These are phyloP conservation scores for Rachicladosporium sp. DNA, from an alignment of 2,329 filamentous ascomycete genomes.

Conservation along the genomic window DNA sequence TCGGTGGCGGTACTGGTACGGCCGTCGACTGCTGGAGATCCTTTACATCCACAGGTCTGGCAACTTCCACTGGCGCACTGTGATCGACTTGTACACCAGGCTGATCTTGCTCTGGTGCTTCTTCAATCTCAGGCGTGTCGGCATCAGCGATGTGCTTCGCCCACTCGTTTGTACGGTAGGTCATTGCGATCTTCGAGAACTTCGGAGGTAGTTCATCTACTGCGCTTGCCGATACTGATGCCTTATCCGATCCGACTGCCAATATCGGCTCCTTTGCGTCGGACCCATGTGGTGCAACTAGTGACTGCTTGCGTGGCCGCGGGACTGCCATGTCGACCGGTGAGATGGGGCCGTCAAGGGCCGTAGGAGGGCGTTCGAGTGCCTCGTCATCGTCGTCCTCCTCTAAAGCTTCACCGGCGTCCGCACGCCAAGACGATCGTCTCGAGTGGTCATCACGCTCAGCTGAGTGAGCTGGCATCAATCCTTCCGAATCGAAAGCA, in stretches of 20 bases:
- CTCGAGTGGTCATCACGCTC: too few species aligned
- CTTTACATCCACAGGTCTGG: conserved; percentile 9
- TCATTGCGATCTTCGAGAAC: conserved; percentile 63
- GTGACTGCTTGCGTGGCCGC: background rate
- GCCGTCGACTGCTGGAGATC: conserved; percentile 5
- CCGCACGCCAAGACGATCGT: background rate
- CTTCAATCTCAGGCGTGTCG: conserved; percentile 58
- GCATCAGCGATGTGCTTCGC: conserved; percentile 75
- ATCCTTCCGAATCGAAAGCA: too few species aligned
- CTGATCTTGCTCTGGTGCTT: conserved; percentile 27
- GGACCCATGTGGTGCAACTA: background rate
- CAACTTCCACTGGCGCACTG: conserved; percentile 6
- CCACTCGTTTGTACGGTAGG: conserved; percentile 91
- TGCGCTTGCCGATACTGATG: conserved; percentile 21
- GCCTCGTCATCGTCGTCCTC: conserved; percentile 13
- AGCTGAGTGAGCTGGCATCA: too few species aligned
- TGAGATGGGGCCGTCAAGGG: conserved; percentile 2
- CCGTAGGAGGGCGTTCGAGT: conserved; percentile 4
- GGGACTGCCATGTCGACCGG: background rate
- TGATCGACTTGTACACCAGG: conserved; percentile 27
- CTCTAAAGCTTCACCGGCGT: conserved; percentile 7
- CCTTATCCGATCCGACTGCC: background rate
- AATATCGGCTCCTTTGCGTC: too few species aligned
- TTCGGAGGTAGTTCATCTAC: conserved; percentile 55
- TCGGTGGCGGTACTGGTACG: conserved; percentile 18